Conservation (phyloP, 2,329 filamentous ascomycete species). For the Thielaviopsis punctulata region DNA sequence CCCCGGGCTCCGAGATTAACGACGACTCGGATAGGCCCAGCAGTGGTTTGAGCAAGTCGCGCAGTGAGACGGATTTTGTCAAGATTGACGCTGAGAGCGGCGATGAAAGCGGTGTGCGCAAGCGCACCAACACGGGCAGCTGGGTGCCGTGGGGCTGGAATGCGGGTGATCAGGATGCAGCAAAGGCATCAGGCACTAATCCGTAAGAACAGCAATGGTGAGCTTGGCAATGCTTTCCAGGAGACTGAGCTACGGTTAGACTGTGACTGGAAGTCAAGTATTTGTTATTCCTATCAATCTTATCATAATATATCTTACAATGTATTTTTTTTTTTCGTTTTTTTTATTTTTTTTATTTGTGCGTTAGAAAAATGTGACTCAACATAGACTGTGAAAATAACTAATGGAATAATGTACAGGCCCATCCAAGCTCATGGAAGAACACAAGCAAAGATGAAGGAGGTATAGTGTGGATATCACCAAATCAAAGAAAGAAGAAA, state of each 20-base stretch:
- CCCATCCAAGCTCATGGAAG: background rate
- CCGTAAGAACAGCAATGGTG: constrained; percentile 13
- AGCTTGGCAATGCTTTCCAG: background rate
- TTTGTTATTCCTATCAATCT: too few relatives aligned
- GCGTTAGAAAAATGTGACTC: background rate
- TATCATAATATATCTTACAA: background rate
- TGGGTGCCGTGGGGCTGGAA: constrained; percentile 35
- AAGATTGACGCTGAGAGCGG: constrained; percentile 64
- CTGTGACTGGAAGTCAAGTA: too few relatives aligned
- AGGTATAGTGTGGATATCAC: background rate
- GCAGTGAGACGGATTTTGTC: constrained; percentile 78
- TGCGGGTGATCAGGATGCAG: constrained; percentile 14
- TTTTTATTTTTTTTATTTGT: background rate
- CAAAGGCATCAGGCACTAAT: constrained; percentile 24
- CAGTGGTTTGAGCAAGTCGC: constrained; percentile 55
- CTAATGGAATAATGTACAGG: background rate
- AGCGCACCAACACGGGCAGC: constrained; percentile 19
- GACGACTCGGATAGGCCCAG: constrained; percentile 23
- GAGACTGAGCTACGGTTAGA: too few relatives aligned
- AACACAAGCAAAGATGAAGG: background rate
- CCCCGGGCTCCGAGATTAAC: constrained; percentile 6
- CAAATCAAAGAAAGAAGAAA: background rate
- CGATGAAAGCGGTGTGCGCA: constrained; percentile 31
- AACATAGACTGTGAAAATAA: background rate
- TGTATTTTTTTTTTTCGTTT: background rate